phyloP scores from a whole-genome alignment of 2,329 filamentous ascomycete species.

The Colletotrichum camelliae region DNA sequence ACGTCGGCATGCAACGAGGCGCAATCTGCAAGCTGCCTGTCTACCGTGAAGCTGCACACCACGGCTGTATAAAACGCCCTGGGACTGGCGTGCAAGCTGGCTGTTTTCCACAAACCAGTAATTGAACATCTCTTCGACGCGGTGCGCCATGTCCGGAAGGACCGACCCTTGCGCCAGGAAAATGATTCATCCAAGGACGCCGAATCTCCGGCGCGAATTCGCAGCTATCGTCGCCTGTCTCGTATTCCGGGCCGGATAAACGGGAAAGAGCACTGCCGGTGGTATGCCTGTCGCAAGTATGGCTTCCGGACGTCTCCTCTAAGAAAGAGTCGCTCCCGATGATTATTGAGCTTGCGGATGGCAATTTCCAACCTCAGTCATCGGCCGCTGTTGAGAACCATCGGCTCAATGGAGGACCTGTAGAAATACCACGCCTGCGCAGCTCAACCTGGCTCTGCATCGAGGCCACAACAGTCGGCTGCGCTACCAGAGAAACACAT shows the following conservation, averaged over 20 bases:
- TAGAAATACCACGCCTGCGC: not conserved
- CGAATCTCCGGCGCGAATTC: not conserved
- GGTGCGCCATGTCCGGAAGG: no score
- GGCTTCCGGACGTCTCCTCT: not conserved
- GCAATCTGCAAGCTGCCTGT: no score
- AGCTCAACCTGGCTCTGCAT: no score
- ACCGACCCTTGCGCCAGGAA: not conserved
- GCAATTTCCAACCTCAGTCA: no score
- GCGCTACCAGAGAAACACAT: no score
- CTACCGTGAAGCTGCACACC: no score
- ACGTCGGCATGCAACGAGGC: no score
- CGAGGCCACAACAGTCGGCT: no score
- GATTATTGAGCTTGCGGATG: fast-evolving
- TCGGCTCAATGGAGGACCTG: not conserved
- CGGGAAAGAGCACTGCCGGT: not conserved
- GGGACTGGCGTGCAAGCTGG: no score
- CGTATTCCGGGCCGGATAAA: not conserved
- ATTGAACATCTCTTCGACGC: fast-evolving
- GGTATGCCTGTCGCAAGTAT: fast-evolving
- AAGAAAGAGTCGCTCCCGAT: not conserved
- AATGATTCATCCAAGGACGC: not conserved
- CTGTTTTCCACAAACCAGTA: no score
- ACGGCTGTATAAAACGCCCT: no score
- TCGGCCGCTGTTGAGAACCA: not conserved
- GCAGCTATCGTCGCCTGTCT: not conserved